Evolutionary conservation across 257 asterid species (phyloP).

Genomic region (Solanum chaucha): DNA sequence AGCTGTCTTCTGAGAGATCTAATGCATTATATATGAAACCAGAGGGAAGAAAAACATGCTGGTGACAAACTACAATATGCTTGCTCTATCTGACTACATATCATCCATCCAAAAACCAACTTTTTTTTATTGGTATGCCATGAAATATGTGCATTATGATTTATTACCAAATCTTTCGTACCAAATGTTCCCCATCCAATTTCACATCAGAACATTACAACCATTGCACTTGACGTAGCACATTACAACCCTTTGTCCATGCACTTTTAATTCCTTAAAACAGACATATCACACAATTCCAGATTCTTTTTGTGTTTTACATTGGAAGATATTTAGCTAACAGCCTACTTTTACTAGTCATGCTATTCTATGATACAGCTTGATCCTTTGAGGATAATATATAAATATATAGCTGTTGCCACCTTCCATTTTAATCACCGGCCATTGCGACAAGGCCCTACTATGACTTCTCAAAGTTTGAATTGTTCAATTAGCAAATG

Average conservation of each 20-base stretch:
- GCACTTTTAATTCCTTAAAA: neutral
- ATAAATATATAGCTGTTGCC: neutral
- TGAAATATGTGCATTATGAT: neutral
- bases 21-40: neutral
- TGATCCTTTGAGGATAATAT: neutral
- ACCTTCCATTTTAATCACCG: neutral
- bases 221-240: neutral
- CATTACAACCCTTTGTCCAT: neutral
- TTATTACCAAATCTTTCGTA: neutral
- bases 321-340: neutral
- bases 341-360: neutral
- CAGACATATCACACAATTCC: neutral
- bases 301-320: neutral
- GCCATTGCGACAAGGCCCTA: neutral
- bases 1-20: neutral
- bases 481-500: neutral
- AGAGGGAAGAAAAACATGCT: neutral
- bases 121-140: neutral
- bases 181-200: neutral
- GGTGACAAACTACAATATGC: neutral
- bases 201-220: neutral
- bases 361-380: neutral
- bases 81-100: neutral
- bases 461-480: neutral
- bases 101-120: neutral